Base-by-base conservation (phyloP, 2,329 filamentous ascomycete genomes). In the Fusarium nematophilum region DNA sequence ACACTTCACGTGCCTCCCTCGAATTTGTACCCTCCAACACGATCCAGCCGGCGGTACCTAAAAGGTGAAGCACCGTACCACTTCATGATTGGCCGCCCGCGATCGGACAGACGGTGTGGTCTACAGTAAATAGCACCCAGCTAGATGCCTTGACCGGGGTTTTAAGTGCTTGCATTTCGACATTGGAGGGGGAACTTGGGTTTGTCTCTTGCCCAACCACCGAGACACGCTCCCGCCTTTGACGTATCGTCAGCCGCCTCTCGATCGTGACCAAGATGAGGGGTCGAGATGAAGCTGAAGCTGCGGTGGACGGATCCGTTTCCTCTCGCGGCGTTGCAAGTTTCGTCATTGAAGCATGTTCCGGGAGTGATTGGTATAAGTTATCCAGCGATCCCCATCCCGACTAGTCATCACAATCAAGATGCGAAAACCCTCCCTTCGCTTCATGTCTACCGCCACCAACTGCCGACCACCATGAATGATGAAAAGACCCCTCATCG, bases 111-210 rank as follows among this genome's bases (percentile, higher is more conserved):
- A 49, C 43, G 55, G 42, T 33, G 30, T 53, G n/a, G 50, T 40
- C n/a, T 48, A 27, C 21, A 13, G 53, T 37, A 63, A 65, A 63
- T 63, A 61, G 50, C 44, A 56, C 47, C 47, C 38, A 44, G 26
- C 31, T 18, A 44, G 31, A 17, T 40, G 30, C 43, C 39, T 34
- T 9, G 65, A 68, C 65, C 60, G 23, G 65, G 65, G 65, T 49
- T 68, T 67, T 65, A 67, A 67, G 65, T 67, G 65, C 65, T 68
- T 67, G 65, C 65, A 67, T n/a, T 66, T 36, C 6, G 21, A 29
- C 38, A 50, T 50, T 44, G 25, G 33, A 34, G 27, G 18, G 6
- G 25, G 37, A n/a, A n/a, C n/a, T n/a, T n/a, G 18, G 14, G 36
- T 34, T 17, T 50, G 11, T 33, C 25, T 51, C 31, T 34, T 10